Evolutionary conservation across 257 asterid genomes (phyloP), one percentile per base, ranked within the genome.

Genomic region (Haberlea rhodopensis): DNA sequence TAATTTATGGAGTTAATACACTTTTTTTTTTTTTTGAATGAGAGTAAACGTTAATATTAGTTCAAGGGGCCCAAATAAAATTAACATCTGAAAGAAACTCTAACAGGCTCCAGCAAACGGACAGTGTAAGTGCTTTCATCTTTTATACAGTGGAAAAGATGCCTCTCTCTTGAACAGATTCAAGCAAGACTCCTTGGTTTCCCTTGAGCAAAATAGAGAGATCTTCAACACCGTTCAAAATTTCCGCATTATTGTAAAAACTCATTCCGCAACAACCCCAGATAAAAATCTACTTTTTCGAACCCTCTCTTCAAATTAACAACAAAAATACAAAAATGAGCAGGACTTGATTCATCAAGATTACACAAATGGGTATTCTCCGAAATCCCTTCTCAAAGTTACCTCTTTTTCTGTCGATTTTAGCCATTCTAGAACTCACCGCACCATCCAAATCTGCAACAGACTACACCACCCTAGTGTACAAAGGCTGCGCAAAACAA

Each of bases 401-500:
- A 31, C 76, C 56, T 66, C 63, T 78, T 13, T 73, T 81, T 20
- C 60, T 80, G 54, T 34, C 57, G 71, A 56, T 80, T 66, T 65
- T 80, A 29, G 53, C 79, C 59, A 55, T 77, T 60, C 68, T 80
- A 40, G 66, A 23, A 71, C 81, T 78, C 74, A 63, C 72, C 67
- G 69, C 86, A 57, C 79, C 23, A 9, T 73, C 88, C 65, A 66
- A 73, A 71, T 85, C 91, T 72, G 91, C 89, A 68, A 51, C 85
- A 24, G 97, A 82, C 56, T 73, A 67, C 84, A 85, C 88, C 48
- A 82, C 56, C 66, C 65, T 92, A 60, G 94, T 92, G 55, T 92
- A 92, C 80, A 92, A 89, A 69, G 99, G 99, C 4, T 92, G 99
- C 77, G 94, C 97, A 3, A 85, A 89, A 52, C 95, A 87, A 70